Conservation (phyloP, 164 flowering plant genomes). For the Sedum album region DNA sequence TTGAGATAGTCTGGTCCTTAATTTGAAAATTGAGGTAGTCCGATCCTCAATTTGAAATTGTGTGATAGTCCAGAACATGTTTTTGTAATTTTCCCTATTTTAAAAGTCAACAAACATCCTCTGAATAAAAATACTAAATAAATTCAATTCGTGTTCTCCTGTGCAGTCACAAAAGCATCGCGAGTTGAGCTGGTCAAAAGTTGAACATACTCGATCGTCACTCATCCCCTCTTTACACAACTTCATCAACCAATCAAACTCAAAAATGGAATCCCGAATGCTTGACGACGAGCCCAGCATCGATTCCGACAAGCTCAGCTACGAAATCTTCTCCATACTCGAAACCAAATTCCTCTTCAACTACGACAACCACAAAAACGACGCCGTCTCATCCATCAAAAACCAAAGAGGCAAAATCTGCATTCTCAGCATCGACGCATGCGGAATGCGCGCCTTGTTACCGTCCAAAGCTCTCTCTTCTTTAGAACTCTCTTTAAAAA, state of each 20-base stretch:
- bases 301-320: slow-evolving; percentile 74
- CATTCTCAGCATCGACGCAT: slow-evolving; percentile 71
- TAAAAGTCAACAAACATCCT: too few species aligned
- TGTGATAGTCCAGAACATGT: too few species aligned
- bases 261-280: neutral
- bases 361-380: slow-evolving; percentile 52
- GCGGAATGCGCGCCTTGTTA: slow-evolving; percentile 67
- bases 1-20: too few species aligned
- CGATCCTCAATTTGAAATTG: too few species aligned
- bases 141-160: too few species aligned
- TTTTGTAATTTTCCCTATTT: too few species aligned
- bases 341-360: slow-evolving; percentile 81
- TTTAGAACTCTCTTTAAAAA: slow-evolving; percentile 57
- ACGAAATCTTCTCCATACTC: slow-evolving; percentile 78
- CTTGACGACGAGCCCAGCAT: slow-evolving; percentile 62
- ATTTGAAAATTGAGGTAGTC: too few species aligned
- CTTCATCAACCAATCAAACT: neutral
- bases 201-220: too few species aligned
- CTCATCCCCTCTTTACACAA: neutral
- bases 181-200: too few species aligned
- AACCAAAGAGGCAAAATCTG: slow-evolving; percentile 88
- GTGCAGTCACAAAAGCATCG: too few species aligned
- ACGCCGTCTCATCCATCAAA: slow-evolving; percentile 27
- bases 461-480: slow-evolving; percentile 75
- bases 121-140: too few species aligned